Base-by-base conservation (phyloP, 352 stramenopile species). In the Nothophytophthora sp. region DNA sequence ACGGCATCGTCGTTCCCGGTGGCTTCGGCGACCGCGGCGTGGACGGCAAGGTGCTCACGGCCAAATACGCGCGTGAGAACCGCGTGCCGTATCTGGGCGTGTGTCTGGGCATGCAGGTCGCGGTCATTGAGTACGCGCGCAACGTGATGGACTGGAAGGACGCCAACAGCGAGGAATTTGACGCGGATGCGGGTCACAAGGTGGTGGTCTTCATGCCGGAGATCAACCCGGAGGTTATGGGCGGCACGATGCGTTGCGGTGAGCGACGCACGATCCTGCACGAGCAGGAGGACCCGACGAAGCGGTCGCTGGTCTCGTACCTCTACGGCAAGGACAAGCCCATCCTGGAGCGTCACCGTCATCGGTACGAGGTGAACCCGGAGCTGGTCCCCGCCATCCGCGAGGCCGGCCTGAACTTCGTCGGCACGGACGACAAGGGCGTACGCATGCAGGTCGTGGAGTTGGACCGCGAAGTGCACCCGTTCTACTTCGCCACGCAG, bases 181-280 rank as follows among this genome's bases (percentile, higher is more conserved):
- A 94, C 49, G 72, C 86, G 36, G 63, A 89, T 30, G 73, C 85
- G 18, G 60, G 82, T 25, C 81, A 98, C 67, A 96, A 95, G 57
- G 95, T 99, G 28, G 92, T 99, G n/a, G 79, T 99, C 43, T 99
- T 99, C 75, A 99, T 99, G 98, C 97, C 98, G 2, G 98, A 99
- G 80, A 98, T 99, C 66, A 96, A 99, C 73, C 82, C 79, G 4
- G 89, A 97, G 35, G 84, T 96, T 32, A 99, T 99, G 97, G 98
- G 98, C 35, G 98, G 98, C 49, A 99, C 97, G 10, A 99, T 99
- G 98, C 93, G 98, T 46, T 94, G 99, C n/a, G 98, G 98, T 44
- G 96, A 88, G 36, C 83, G 97, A 19, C 81, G 90, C 41, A 99
- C 97, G 6, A 77, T 98, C 44, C 90, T 99, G 47, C 76, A 97